phyloP scores from a whole-genome alignment of 2,329 filamentous ascomycete genomes.

The Aspergillus sclerotialis region DNA sequence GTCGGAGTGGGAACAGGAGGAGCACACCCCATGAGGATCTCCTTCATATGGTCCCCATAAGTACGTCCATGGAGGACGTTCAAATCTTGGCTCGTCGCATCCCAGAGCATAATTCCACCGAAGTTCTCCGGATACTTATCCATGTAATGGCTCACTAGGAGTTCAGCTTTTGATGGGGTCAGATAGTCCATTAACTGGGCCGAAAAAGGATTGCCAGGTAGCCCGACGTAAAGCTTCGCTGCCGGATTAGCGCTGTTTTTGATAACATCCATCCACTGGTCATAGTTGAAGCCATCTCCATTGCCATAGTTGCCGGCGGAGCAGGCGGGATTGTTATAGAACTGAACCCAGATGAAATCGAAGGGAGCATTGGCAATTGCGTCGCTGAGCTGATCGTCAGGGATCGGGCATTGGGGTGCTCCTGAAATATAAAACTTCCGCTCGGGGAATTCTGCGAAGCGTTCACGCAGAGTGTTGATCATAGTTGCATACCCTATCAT shows the following conservation, averaged over 20 bases:
- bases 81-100: slow-evolving; percentile 43
- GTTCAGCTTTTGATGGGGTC: slow-evolving; percentile 37
- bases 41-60: slow-evolving; percentile 45
- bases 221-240: slow-evolving; percentile 49
- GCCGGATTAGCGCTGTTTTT: slow-evolving; percentile 30
- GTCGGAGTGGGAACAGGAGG: slow-evolving; percentile 16
- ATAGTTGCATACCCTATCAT: slow-evolving; percentile 39
- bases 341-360: slow-evolving; percentile 51
- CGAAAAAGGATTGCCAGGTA: slow-evolving; percentile 32
- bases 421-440: slow-evolving; percentile 45
- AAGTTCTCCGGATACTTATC: slow-evolving; percentile 37
- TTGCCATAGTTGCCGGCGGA: slow-evolving; percentile 40
- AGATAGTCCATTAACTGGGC: slow-evolving; percentile 39
- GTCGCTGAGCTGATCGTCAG: slow-evolving; percentile 41
- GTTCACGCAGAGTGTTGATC: slow-evolving; percentile 40
- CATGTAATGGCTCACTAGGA: slow-evolving; percentile 39
- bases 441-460: slow-evolving; percentile 28
- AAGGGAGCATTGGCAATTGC: slow-evolving; percentile 41
- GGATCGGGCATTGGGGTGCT: slow-evolving; percentile 47
- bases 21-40: slow-evolving; percentile 26
- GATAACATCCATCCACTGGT: slow-evolving; percentile 39
- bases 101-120: slow-evolving; percentile 56
- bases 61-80: slow-evolving; percentile 39
- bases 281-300: slow-evolving; percentile 39
- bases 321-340: slow-evolving; percentile 49